Conservation (phyloP, 768 basidiomycete genomes). For the Gautieria morchelliformis region DNA sequence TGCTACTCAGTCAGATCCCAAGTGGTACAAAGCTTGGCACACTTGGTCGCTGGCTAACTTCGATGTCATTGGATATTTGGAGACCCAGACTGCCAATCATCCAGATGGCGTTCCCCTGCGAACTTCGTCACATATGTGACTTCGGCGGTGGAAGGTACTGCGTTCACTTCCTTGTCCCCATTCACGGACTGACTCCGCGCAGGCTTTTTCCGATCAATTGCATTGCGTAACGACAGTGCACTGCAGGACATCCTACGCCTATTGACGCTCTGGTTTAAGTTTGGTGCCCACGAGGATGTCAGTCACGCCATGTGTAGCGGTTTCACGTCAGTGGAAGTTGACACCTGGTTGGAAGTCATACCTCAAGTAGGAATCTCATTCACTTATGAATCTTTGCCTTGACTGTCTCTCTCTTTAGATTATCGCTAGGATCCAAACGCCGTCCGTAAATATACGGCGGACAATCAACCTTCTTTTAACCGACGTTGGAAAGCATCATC, state of each 20-base stretch:
- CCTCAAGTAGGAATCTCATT: conserved; percentile 62
- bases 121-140: conserved; percentile 76
- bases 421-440: conserved; percentile 96
- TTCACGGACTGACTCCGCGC: conserved; percentile 7
- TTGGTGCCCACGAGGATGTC: conserved; percentile 82
- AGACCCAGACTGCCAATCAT: conserved; percentile 50
- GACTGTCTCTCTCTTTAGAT: conserved; percentile 36
- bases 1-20: conserved; percentile 84
- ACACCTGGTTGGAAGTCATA: conserved; percentile 98
- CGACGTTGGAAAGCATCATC: conserved; percentile 93
- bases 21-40: conserved; percentile 99
- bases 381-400: background rate
- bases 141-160: conserved; percentile 80
- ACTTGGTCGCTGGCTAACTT: conserved; percentile 97
- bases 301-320: conserved; percentile 82
- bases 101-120: conserved; percentile 48
- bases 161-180: background rate
- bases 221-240: conserved; percentile 80
- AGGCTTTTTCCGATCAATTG: conserved; percentile 95
- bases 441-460: conserved; percentile 73
- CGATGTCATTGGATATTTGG: conserved; percentile 79
- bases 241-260: conserved; percentile 91
- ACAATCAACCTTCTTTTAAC: conserved; percentile 83
- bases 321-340: conserved; percentile 83
- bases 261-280: conserved; percentile 97